A percentile compares a stretch with the other conserved stretches of the same genome.
These are phyloP conservation scores for Rhododendron williamsianum DNA, from an alignment of 148 eudicot genomes.

Conservation along the genomic window DNA sequence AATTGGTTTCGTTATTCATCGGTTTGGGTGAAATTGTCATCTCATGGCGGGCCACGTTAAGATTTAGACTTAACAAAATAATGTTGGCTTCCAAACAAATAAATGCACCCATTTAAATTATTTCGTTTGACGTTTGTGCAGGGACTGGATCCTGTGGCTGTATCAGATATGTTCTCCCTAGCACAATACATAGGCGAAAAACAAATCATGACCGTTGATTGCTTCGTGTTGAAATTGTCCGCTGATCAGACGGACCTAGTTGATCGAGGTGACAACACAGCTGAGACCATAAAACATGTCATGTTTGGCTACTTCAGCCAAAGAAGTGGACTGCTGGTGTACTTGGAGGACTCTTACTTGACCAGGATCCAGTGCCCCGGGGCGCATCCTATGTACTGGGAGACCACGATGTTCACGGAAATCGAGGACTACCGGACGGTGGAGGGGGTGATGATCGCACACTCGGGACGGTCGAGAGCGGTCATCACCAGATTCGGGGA, in stretches of 20 bases:
- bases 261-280: constrained; percentile 71
- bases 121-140: constrained; percentile 10
- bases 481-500: constrained; percentile 81
- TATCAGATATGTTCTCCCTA: constrained; percentile 62
- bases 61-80: too few species aligned
- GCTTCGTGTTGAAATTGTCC: constrained; percentile 71
- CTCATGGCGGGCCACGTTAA: too few species aligned
- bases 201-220: constrained; percentile 50
- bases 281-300: constrained; percentile 91
- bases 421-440: constrained; percentile 72
- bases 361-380: constrained; percentile 89
- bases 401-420: constrained; percentile 78
- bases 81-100: too few species aligned
- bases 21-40: too few species aligned
- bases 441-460: constrained; percentile 87
- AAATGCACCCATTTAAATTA: neutral
- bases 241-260: constrained; percentile 68
- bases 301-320: constrained; percentile 92
- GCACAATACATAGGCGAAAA: constrained; percentile 96
- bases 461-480: constrained; percentile 65
- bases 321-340: constrained; percentile 68
- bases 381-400: constrained; percentile 74
- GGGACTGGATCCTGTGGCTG: constrained; percentile 88
- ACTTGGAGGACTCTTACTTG: constrained; percentile 84
- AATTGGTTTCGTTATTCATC: too few species aligned